Percentiles rank a stretch among this genome's conserved stretches.
phyloP scores from a whole-genome alignment of 208 protist species.

The Leishmania tarentolae region DNA sequence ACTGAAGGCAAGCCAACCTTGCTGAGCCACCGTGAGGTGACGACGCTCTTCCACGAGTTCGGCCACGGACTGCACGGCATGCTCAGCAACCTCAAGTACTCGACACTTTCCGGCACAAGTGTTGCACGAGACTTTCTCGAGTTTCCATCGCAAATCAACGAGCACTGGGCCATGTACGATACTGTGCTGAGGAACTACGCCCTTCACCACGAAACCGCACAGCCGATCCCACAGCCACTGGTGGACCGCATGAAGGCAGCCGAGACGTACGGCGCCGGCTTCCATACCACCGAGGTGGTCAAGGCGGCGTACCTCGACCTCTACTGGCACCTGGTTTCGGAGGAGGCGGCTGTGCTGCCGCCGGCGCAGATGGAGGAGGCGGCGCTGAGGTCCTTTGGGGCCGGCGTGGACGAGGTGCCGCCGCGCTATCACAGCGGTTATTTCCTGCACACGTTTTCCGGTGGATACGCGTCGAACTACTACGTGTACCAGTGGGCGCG shows the following conservation, averaged over 20 bases:
- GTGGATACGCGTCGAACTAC: conserved; percentile 72
- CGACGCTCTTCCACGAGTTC: conserved; percentile 74
- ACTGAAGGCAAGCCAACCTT: conserved; percentile 48
- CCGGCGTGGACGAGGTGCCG: conserved; percentile 23
- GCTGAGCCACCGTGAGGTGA: conserved; percentile 52
- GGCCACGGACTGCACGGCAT: conserved; percentile 83
- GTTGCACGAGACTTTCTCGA: conserved; percentile 80
- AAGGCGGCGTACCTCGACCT: conserved; percentile 55
- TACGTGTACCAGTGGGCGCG: conserved; percentile 77
- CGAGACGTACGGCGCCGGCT: conserved; percentile 36
- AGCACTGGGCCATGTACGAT: conserved; percentile 65
- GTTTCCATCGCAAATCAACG: conserved; percentile 83
- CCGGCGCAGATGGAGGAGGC: conserved; percentile 35
- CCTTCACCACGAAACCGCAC: conserved; percentile 53
- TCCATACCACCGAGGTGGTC: conserved; percentile 54
- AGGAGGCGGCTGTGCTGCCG: conserved; percentile 23
- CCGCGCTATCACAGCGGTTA: conserved; percentile 48
- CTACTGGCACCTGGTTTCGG: conserved; percentile 45
- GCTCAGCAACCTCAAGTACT: conserved; percentile 44
- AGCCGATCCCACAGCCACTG: conserved; percentile 47
- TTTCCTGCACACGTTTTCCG: conserved; percentile 70
- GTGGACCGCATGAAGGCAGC: conserved; percentile 45
- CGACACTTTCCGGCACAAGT: conserved; percentile 53
- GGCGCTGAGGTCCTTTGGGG: conserved; percentile 14
- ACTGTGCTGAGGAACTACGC: conserved; percentile 56